Conservation (phyloP, 306 rosid genomes). For the Castanopsis chinensis region DNA sequence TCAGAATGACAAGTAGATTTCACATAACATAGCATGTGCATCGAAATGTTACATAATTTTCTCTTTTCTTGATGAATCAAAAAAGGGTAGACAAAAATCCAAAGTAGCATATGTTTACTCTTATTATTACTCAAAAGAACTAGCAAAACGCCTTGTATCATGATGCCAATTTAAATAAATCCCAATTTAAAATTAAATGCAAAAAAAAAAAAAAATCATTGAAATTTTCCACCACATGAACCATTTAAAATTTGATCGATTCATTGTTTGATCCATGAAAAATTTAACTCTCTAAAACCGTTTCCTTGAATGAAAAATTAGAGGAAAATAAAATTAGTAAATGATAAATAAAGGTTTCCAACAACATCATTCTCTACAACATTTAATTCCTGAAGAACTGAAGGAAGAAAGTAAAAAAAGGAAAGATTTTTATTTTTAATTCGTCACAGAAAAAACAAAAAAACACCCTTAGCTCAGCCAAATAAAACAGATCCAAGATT, state of each 20-base stretch:
- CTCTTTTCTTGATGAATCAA: background rate
- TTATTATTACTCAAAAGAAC: background rate
- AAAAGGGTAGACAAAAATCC: background rate
- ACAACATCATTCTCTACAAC: background rate
- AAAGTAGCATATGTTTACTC: background rate
- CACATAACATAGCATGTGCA: background rate
- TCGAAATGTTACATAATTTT: background rate
- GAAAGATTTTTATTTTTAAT: background rate
- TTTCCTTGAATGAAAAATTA: too few species aligned
- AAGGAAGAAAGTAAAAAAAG: background rate
- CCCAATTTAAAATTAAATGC: background rate
- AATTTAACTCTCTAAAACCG: background rate
- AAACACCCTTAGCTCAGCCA: too few species aligned
- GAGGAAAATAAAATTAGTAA: too few species aligned
- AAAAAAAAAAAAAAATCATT: background rate
- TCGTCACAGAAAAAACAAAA: background rate
- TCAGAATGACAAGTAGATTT: background rate
- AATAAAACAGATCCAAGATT: background rate
- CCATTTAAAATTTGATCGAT: background rate
- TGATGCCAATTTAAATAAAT: constrained; percentile 21
- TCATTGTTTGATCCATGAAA: background rate
- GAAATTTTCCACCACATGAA: background rate
- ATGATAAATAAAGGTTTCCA: background rate
- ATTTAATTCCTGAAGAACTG: background rate
- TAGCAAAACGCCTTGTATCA: background rate